Base-by-base conservation (phyloP, 2,329 filamentous ascomycete species). In the Fusarium siculi region DNA sequence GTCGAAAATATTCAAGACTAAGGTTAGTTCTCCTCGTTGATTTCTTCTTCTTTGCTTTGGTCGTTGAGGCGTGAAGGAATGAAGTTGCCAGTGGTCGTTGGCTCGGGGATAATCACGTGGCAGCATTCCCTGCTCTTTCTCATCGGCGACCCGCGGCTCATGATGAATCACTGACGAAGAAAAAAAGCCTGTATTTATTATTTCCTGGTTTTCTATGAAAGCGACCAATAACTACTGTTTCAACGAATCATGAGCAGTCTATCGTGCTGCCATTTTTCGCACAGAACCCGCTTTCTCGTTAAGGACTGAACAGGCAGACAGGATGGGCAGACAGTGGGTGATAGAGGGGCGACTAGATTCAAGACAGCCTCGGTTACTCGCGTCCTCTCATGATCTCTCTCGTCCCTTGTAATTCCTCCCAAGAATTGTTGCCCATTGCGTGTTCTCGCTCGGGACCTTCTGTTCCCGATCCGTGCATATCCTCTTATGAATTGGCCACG, bases 21-120 rank as follows among this genome's bases (percentile, higher is more conserved):
- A n/a, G 16, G 28, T n/a, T 43, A 16, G n/a, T 19, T 58, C 36
- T 49, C n/a, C 21, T 53, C 14, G 50, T n/a, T 21, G 30, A 7
- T n/a, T 42, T 69, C 18, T 39, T 23, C n/a, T 21, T 44, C 28
- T 56, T 39, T 32, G 32, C 40, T 25, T 28, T 28, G 25, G 25
- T 28, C 25, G 25, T 52, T 32, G 37, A 54, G 25, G 30, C 32
- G 54, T 37, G 49, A 25, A 47, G 32, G 61, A 54, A 46, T 28
- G 10, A 36, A 66, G 44, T 57, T 42, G 39, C 53, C 47, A 57
- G 49, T 23, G n/a, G 19, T 23, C 30, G 68, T 72, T 68, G 61
- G 62, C 68, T 71, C 55, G 18, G 68, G 49, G 63, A 68, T 56
- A 60, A 66, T 73, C 70, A 73, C 70, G 70, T 73, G 70, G 47